These are phyloP conservation scores for Xerocomus nothofagi DNA, from an alignment of 1,284 basidiomycete genomes.

Conservation along the genomic window DNA sequence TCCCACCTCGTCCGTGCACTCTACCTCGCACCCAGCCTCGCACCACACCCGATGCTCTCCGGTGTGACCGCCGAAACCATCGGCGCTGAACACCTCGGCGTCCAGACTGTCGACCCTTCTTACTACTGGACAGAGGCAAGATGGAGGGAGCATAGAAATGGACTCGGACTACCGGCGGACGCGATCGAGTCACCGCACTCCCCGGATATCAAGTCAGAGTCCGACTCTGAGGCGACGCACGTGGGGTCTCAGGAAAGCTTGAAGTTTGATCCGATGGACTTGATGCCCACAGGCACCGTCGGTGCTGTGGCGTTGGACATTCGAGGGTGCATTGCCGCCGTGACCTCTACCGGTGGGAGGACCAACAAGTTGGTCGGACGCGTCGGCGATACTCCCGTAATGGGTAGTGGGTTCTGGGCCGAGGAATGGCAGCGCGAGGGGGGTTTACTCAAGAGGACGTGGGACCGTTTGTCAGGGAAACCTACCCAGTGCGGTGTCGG, in stretches of 20 bases:
- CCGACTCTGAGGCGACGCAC: conserved; percentile 13
- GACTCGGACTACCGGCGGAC: conserved; percentile 68
- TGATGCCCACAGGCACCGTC: conserved; percentile 74
- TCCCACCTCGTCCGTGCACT: conserved; percentile 67
- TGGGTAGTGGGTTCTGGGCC: conserved; percentile 81
- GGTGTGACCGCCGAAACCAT: conserved; percentile 62
- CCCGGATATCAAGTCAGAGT: background rate
- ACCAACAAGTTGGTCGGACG: conserved; percentile 83
- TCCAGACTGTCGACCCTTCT: conserved; percentile 62
- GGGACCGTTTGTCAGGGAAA: conserved; percentile 43
- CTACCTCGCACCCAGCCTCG: conserved; percentile 60
- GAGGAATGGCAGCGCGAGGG: conserved; percentile 61
- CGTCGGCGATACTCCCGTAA: conserved; percentile 77
- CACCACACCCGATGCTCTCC: conserved; percentile 71
- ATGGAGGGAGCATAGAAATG: conserved; percentile 74
- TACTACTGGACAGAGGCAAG: conserved; percentile 75
- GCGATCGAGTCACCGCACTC: conserved; percentile 42
- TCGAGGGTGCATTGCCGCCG: conserved; percentile 66
- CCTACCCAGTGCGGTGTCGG: conserved; percentile 55
- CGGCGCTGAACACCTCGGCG: conserved; percentile 49
- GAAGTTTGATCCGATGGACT: conserved; percentile 46
- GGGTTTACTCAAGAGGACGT: conserved; percentile 40
- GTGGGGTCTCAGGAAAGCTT: conserved; percentile 13
- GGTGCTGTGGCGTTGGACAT: conserved; percentile 80
- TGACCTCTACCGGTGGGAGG: conserved; percentile 78